Percentiles rank a stretch among this genome's conserved stretches.
phyloP scores from a whole-genome alignment of 805 yeast species.

The Zygosaccharomyces bisporus region DNA sequence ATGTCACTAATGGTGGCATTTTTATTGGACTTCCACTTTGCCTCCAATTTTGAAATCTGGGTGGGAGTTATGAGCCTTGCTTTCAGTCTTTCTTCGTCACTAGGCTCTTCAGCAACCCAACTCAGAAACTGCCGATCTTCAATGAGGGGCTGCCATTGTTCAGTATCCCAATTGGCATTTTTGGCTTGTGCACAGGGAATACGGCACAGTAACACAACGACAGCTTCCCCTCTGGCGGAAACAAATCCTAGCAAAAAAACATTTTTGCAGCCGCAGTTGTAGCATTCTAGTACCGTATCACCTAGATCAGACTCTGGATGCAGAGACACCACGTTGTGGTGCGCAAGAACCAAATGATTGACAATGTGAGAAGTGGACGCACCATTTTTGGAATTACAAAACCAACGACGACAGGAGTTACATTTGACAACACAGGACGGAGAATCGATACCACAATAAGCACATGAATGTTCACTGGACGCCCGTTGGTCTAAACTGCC shows the following conservation, averaged over 20 bases:
- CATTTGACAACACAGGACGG: constrained; percentile 71
- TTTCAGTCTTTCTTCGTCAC: constrained; percentile 56
- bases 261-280: constrained; percentile 80
- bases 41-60: constrained; percentile 70
- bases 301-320: constrained; percentile 83
- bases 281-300: constrained; percentile 84
- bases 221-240: constrained; percentile 79
- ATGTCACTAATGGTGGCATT: constrained; percentile 69
- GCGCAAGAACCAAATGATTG: constrained; percentile 76
- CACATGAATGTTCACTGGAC: constrained; percentile 44
- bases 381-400: constrained; percentile 69
- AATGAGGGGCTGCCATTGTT: constrained; percentile 82
- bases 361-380: constrained; percentile 74
- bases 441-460: constrained; percentile 72
- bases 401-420: constrained; percentile 77
- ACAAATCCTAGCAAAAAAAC: constrained; percentile 82
- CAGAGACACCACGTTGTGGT: constrained; percentile 68
- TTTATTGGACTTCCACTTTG: constrained; percentile 72
- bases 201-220: constrained; percentile 82
- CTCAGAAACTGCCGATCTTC: constrained; percentile 72
- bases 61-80: constrained; percentile 55
- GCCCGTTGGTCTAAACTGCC: constrained; percentile 6
- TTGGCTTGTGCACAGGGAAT: constrained; percentile 80
- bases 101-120: constrained; percentile 76
- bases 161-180: constrained; percentile 80